A percentile compares a stretch with the other conserved stretches of the same genome.
phyloP scores from a whole-genome alignment of 805 yeast species.

The Ogataea saltuana region DNA sequence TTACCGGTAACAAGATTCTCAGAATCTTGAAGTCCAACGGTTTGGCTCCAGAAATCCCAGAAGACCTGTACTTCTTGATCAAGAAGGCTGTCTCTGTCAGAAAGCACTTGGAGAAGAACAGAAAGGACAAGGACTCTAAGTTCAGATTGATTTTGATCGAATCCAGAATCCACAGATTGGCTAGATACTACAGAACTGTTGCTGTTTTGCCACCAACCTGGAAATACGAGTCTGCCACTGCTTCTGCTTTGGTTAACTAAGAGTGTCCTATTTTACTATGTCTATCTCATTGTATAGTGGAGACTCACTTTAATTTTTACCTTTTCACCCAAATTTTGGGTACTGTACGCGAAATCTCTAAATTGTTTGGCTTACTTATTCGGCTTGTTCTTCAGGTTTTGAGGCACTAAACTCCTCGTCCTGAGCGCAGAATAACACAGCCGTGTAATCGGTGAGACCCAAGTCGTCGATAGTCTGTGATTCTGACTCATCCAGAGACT shows the following conservation, averaged over 20 bases:
- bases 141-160: slow-evolving; percentile 99
- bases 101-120: slow-evolving; percentile 99
- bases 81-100: slow-evolving; percentile 99
- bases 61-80: slow-evolving; percentile 97
- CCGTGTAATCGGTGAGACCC: slow-evolving; percentile 41
- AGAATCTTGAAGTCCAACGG: slow-evolving; percentile 99
- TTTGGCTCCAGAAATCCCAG: slow-evolving; percentile 99
- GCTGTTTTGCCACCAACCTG: slow-evolving; percentile 99
- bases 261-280: slow-evolving; percentile 28
- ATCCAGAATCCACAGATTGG: slow-evolving; percentile 99
- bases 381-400: slow-evolving; percentile 21
- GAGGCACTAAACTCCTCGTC: slow-evolving; percentile 39
- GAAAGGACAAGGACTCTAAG: slow-evolving; percentile 99
- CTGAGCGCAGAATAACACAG: slow-evolving; percentile 42
- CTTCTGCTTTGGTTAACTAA: slow-evolving; percentile 99
- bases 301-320: slow-evolving; percentile 2
- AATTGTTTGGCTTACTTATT: not conserved
- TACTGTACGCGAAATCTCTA: not conserved
- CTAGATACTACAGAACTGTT: slow-evolving; percentile 99
- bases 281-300: slow-evolving; percentile 17
- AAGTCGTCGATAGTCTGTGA: slow-evolving; percentile 35
- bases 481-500: slow-evolving; percentile 26
- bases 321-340: not conserved
- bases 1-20: slow-evolving; percentile 99
- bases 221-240: slow-evolving; percentile 99